Base-by-base conservation (phyloP, 331 rosid species). In the Acacia concinna region DNA sequence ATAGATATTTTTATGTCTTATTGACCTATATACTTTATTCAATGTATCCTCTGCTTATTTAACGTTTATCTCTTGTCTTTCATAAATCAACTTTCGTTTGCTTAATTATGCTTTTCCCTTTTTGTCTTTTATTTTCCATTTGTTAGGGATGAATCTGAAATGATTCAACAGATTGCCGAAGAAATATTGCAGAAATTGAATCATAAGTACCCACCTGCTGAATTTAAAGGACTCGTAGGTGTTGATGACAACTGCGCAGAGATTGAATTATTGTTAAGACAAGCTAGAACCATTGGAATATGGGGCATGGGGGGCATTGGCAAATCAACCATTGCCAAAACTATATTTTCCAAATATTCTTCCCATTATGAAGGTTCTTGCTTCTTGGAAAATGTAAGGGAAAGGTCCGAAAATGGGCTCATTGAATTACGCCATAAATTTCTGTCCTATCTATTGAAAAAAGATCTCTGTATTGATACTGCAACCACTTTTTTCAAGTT, bases 241-340 rank as follows among this genome's bases (percentile, higher is more conserved):
- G 47, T 65, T 17, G 1, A 65, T 2, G 25, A 9, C 40, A 46
- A 34, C 6, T 2, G 11, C 10, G 13, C 40, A 8, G 13, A n/a
- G 7, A 12, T 77, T 43, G 40, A 64, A 21, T 34, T 8, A 34
- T 21, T 47, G 4, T 25, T 65, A 5, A 47, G 8, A 34, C 13
- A 49, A 6, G 4, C 1, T 47, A 27, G 4, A 65, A 21, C 37
- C 25, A 9, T 77, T 77, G 74, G 80, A 64, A 32, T 77, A 18
- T 77, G 54, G 66, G 74, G 74, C 4, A 64, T 76, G 34, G 79
- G 79, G 6, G 70, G 78, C 27, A 62, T 76, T 0, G 72, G 79
- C 4, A 76, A 66, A 23, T 47, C 80, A 25, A 74, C 70, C 13
- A 65, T 77, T 15, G 80, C 80, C 4, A 21, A 25, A 64, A 2